Evolutionary conservation across 2,329 filamentous ascomycete species (phyloP), one percentile per base, ranked within the genome.

Genomic region (Passalora sequoiae): DNA sequence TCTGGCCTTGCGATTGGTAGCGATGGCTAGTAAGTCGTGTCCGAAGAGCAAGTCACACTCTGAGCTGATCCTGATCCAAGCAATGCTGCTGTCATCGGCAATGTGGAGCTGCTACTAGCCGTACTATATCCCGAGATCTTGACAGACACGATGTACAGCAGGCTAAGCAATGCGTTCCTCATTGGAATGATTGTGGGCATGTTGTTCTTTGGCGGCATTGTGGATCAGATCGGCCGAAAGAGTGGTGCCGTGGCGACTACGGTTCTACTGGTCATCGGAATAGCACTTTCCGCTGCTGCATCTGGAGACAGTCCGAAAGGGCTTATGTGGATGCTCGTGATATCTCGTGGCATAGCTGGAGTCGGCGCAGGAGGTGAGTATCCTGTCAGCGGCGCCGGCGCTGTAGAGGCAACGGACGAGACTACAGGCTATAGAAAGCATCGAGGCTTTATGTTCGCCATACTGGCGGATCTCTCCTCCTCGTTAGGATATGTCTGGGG

Each of bases 391-490:
- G 63, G 60, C 36, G 60, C 64, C 8, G 72, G 72, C 30, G 72
- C 75, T 0, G 66, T 70, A 9, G 77, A 80, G 55, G 72, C 75
- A 0, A 71, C 75, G 1, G 74, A 79, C 47, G 75, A 78, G 52
- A 66, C 58, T 53, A 17, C 35, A 6, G 53, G 59, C 10, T 65
- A 69, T 38, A 67, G 73, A 27, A 72, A 71, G 46, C 66, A 66
- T 25, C 65, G 74, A 27, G 75, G 76, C 3, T 75, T 77, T 59
- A 71, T 78, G 56, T 76, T 79, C 44, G 74, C 74, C n/a, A 69
- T 78, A 65, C 65, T 76, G 9, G 68, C 70, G 1, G 71, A 77
- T 50, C 59, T 78, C 4, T 72, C 75, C 0, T 64, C 69, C 1
- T 70, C 69, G 1, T 57, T 78, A 7, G 75, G 74, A 0, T 77